Evolutionary conservation across 768 basidiomycete species (phyloP), one percentile per base, ranked within the genome.

Genomic region (Wakefieldia striispora): DNA sequence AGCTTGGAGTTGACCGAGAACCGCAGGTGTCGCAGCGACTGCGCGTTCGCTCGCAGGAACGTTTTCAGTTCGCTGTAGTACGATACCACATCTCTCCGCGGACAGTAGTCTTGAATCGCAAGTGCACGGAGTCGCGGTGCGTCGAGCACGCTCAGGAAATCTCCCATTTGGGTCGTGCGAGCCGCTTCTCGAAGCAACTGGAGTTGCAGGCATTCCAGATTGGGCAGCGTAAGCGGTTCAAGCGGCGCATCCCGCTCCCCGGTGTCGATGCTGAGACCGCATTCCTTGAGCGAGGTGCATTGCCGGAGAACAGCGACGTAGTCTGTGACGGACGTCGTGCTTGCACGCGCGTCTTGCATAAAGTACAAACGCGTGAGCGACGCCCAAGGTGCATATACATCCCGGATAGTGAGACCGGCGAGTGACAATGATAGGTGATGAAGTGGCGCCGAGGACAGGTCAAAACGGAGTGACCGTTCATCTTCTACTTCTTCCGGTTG

Each of bases 311-410:
- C 27, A 6, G 38, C 14, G 13, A 49, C 46, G 14, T 66, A 64
- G 26, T 58, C 58, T 2, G 51, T 51, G 48, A 66, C 45, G 0
- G 63, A 55, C 8, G 58, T 45, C 29, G 50, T 40, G 35, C 58
- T 63, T 16, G 58, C 44, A 31, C 47, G 50, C n/a, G 53, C 52
- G 24, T 63, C 51, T n/a, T 55, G 55, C 60, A 66, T 66, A 37
- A 64, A 63, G 2, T 43, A 52, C 40, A 66, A 29, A 1, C 47
- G 52, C 26, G 64, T 58, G 41, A 64, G 53, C 35, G 33, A 45
- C 6, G 50, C 44, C 63, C 63, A 66, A 0, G 48, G 37, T 3
- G 33, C 53, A 4, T 39, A 45, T 6, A 66, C 50, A 8, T 64
- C 49, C 31, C 42, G 54, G 12, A 58, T 40, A 6, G 40, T 24